Evolutionary conservation across 306 rosid genomes (phyloP).

Genomic region (Quercus alba): DNA sequence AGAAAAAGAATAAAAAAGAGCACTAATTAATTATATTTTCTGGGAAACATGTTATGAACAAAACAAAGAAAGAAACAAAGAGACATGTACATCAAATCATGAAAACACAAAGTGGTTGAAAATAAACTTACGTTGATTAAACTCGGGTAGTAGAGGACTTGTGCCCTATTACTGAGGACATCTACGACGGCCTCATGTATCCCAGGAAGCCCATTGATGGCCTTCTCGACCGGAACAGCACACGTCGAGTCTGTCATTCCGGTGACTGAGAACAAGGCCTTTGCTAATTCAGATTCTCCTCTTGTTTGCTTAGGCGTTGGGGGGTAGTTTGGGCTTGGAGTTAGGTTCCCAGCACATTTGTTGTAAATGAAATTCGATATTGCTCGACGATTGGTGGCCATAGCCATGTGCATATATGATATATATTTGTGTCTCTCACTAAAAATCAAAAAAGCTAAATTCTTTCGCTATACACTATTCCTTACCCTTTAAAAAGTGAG

Average conservation of each 20-base stretch:
- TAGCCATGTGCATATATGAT: too few relatives aligned
- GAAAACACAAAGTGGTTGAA: not conserved
- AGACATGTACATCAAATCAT: too few relatives aligned
- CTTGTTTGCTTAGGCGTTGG: constrained; percentile 52
- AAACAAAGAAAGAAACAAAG: not conserved
- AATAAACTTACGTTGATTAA: constrained; percentile 41
- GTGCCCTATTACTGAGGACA: constrained; percentile 57
- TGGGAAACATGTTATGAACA: too few relatives aligned
- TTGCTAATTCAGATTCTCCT: constrained; percentile 25
- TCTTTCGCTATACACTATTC: too few relatives aligned
- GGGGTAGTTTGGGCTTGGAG: constrained; percentile 53
- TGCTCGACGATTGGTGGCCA: too few relatives aligned
- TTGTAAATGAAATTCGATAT: constrained; percentile 26
- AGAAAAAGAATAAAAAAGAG: not conserved
- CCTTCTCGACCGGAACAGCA: constrained; percentile 64
- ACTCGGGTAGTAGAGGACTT: constrained; percentile 46
- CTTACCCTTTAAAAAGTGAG: too few relatives aligned
- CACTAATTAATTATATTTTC: too few relatives aligned
- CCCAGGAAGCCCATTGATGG: constrained; percentile 71
- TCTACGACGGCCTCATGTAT: constrained; percentile 62
- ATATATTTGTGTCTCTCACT: too few relatives aligned
- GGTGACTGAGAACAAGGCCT: constrained; percentile 46
- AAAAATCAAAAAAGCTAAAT: too few relatives aligned
- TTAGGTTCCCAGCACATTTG: constrained; percentile 13
- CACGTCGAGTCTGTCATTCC: constrained; percentile 78